Conservation (phyloP, 2,329 filamentous ascomycete genomes). For the Botryotinia convoluta region DNA sequence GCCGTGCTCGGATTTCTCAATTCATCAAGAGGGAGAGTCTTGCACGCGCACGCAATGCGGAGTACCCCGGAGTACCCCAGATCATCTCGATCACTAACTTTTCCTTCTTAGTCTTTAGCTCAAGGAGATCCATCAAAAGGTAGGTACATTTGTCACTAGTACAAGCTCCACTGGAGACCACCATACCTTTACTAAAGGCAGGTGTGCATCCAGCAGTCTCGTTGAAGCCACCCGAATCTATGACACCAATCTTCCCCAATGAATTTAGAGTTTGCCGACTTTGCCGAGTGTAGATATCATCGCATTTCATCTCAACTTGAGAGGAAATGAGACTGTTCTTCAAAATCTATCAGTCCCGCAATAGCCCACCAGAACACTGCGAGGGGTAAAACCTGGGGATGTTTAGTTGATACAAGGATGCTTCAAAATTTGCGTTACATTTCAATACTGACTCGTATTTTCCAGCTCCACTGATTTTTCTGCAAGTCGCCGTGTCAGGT, state of each 20-base stretch:
- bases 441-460: background rate
- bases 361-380: background rate
- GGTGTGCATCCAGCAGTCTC: background rate
- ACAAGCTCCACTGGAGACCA: background rate
- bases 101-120: background rate
- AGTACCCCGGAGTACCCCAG: background rate
- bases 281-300: background rate
- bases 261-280: background rate
- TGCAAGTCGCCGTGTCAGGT: slow-evolving; percentile 5
- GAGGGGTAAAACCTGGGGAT: background rate
- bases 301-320: background rate
- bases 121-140: background rate
- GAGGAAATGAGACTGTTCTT: background rate
- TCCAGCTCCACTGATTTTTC: slow-evolving; percentile 6
- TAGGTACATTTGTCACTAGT: background rate
- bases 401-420: slow-evolving; percentile 1
- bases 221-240: background rate
- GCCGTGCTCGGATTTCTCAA: background rate
- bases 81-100: background rate
- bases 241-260: background rate
- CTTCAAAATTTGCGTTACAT: background rate
- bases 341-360: background rate
- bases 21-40: no score
- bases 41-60: background rate
- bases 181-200: background rate